Evolutionary conservation across 306 rosid genomes (phyloP).

Genomic region (Canavalia ensiformis): DNA sequence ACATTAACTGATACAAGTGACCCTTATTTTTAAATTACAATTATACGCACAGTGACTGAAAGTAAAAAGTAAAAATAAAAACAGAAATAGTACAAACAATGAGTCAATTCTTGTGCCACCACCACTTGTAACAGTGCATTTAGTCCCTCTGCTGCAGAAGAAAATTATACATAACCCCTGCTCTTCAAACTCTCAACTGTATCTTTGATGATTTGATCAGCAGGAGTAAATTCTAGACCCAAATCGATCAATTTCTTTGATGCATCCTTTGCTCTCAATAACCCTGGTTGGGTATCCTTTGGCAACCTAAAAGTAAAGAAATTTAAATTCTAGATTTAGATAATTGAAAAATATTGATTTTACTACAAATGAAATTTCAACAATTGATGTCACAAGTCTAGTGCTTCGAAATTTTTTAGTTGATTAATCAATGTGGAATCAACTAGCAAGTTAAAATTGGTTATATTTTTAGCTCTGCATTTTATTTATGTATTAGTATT

Average conservation of each 20-base stretch:
- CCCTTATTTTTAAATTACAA: slow-evolving; percentile 43
- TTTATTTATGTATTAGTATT: too few relatives aligned
- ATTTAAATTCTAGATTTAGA: neutral
- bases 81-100: neutral
- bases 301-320: slow-evolving; percentile 56
- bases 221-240: slow-evolving; percentile 77
- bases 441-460: too few relatives aligned
- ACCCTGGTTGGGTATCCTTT: slow-evolving; percentile 73
- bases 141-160: neutral
- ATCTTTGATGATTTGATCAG: slow-evolving; percentile 84
- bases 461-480: too few relatives aligned
- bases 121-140: slow-evolving; percentile 41
- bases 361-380: neutral
- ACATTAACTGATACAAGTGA: slow-evolving; percentile 25
- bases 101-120: slow-evolving; percentile 11
- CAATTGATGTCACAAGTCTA: neutral
- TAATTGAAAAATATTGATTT: neutral
- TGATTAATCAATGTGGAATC: too few relatives aligned
- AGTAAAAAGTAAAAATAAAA: neutral
- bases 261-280: slow-evolving; percentile 70
- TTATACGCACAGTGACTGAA: neutral
- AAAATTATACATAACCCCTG: slow-evolving; percentile 56
- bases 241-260: slow-evolving; percentile 77
- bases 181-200: slow-evolving; percentile 75
- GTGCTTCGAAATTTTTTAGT: neutral